phyloP scores from a whole-genome alignment of 768 basidiomycete species.

The Lactifluus volemus region DNA sequence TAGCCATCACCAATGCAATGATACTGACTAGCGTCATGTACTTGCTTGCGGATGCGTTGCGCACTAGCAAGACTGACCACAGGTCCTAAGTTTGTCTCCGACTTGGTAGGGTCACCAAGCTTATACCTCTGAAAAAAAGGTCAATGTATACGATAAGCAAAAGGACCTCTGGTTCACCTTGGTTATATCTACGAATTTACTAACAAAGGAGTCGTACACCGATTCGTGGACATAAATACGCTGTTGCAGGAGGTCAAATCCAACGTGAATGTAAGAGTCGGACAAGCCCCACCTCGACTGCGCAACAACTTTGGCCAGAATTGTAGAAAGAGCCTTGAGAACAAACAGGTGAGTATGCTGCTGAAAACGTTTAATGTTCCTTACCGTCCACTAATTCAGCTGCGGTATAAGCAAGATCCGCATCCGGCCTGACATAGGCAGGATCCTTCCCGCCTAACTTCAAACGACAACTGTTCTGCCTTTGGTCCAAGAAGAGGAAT shows the following conservation, averaged over 20 bases:
- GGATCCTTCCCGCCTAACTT: constrained; percentile 97
- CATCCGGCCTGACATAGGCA: constrained; percentile 87
- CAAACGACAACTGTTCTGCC: constrained; percentile 8
- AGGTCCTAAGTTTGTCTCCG: constrained; percentile 78
- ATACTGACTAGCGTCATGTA: constrained; percentile 67
- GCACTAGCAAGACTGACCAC: constrained; percentile 89
- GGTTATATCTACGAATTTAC: constrained; percentile 59
- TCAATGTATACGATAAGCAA: neutral
- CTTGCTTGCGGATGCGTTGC: constrained; percentile 74
- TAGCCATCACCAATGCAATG: neutral
- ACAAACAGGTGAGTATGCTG: neutral
- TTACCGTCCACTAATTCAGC: constrained; percentile 85
- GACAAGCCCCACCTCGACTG: constrained; percentile 55
- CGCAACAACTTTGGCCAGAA: constrained; percentile 95
- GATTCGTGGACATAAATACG: constrained; percentile 90
- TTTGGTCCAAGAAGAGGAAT: neutral
- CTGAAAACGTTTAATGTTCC: constrained; percentile 12
- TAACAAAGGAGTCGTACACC: constrained; percentile 72
- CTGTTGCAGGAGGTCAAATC: constrained; percentile 28
- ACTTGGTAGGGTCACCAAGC: constrained; percentile 76
- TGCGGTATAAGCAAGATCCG: constrained; percentile 73
- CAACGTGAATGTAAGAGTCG: neutral
- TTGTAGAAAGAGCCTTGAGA: constrained; percentile 83
- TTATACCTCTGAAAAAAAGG: constrained; percentile 50
- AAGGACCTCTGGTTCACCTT: constrained; percentile 39